phyloP scores from a whole-genome alignment of 164 flowering plant species.

The Magnolia kwangsiensis region DNA sequence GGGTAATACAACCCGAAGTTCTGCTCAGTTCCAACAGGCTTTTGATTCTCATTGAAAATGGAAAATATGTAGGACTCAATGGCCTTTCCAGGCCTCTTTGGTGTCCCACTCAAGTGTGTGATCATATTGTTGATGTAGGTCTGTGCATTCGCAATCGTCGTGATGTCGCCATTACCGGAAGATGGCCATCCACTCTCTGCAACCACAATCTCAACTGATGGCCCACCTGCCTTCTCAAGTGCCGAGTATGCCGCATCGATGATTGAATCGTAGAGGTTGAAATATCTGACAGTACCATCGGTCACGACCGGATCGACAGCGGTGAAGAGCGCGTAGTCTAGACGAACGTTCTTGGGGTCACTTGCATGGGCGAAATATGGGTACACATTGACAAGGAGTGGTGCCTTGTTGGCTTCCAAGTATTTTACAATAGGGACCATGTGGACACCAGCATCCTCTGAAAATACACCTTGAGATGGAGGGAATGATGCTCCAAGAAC shows the following conservation, averaged over 20 bases:
- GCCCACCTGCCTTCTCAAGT: slow-evolving; percentile 10
- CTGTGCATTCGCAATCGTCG: slow-evolving; percentile 10
- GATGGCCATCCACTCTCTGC: slow-evolving; percentile 20
- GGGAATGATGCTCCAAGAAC: slow-evolving; percentile 17
- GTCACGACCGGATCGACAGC: slow-evolving; percentile 7
- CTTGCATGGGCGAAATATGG: slow-evolving; percentile 12
- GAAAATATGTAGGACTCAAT: slow-evolving; percentile 8
- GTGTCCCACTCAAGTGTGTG: slow-evolving; percentile 5
- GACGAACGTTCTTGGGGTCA: background rate
- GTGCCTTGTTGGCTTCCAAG: slow-evolving; percentile 1
- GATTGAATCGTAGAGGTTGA: slow-evolving; percentile 9
- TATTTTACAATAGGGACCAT: slow-evolving; percentile 5
- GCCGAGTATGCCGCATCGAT: slow-evolving; percentile 10
- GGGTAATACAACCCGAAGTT: slow-evolving; percentile 14
- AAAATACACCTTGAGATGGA: slow-evolving; percentile 16
- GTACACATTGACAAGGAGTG: slow-evolving; percentile 17
- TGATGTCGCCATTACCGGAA: slow-evolving; percentile 3
- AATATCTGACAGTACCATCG: slow-evolving; percentile 7
- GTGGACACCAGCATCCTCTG: background rate
- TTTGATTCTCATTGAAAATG: slow-evolving; percentile 12
- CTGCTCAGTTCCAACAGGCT: slow-evolving; percentile 6
- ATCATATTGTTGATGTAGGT: slow-evolving; percentile 9
- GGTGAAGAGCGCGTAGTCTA: slow-evolving; percentile 10
- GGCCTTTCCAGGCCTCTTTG: slow-evolving; percentile 11
- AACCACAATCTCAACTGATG: slow-evolving; percentile 1